phyloP scores from a whole-genome alignment of 768 basidiomycete species.

The Mycena vitilis region DNA sequence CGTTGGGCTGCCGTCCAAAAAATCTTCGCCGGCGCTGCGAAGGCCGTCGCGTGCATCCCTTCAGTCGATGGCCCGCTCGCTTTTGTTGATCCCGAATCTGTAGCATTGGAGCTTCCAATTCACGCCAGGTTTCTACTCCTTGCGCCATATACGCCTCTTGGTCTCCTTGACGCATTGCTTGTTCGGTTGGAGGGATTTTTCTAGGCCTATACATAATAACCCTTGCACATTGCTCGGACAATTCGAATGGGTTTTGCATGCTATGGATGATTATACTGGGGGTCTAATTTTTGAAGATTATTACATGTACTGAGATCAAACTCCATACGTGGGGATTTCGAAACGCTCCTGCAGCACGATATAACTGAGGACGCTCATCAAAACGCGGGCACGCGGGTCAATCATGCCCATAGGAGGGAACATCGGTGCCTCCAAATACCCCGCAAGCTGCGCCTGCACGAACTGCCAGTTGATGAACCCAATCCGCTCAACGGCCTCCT shows the following conservation, averaged over 20 bases:
- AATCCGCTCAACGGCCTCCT: conserved; percentile 21
- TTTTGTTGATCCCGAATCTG: neutral
- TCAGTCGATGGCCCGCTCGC: conserved; percentile 13
- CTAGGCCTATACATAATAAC: no score
- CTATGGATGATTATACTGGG: no score
- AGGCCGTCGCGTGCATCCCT: conserved; percentile 13
- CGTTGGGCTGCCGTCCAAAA: conserved; percentile 7
- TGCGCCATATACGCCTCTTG: no score
- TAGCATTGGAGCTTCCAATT: neutral
- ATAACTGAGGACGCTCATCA: conserved; percentile 25
- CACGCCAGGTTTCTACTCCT: no score
- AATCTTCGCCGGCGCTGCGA: conserved; percentile 7
- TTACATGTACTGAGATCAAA: no score
- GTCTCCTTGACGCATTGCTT: no score
- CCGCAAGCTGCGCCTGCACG: conserved; percentile 15
- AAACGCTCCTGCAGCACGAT: conserved; percentile 36
- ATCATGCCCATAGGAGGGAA: conserved; percentile 24
- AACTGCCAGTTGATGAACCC: conserved; percentile 30
- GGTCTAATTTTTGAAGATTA: no score
- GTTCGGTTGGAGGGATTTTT: no score
- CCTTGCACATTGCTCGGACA: no score
- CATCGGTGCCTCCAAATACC: conserved; percentile 25
- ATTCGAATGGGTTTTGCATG: no score
- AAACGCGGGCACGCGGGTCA: conserved; percentile 18
- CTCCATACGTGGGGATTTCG: conserved; percentile 7